Evolutionary conservation across 1,284 basidiomycete species (phyloP), one percentile per base, ranked within the genome.

Genomic region (Apiotrichum mycotoxinovorans): DNA sequence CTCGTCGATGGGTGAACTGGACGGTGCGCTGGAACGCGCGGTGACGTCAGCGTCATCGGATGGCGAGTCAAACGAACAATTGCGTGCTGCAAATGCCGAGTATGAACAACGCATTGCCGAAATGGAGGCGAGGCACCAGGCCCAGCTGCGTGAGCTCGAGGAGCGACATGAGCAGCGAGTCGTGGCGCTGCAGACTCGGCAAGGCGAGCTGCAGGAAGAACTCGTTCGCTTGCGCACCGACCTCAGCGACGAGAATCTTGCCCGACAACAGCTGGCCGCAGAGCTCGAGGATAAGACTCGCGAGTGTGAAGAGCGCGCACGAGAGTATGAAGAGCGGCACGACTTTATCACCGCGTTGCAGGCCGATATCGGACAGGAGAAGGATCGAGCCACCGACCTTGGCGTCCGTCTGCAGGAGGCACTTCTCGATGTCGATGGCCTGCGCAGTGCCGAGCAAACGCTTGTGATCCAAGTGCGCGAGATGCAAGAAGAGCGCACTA

Each of bases 11-110:
- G 73, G 82, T 0, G 85, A 85, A 3, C 89, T 92, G 66, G 89
- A 91, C 65, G 82, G 84, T 58, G 85, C 91, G 64, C 87, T 87
- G 17, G 88, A 90, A 68, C 82, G 85, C 45, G 87, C 88, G 56
- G 52, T 58, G 34, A 43, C 48, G 10, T 35, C 50, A 5, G 42
- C 54, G 2, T 27, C 46, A 23, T 48, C 27, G 18, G 25, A 44
- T 0, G 47, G 43, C 1, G 52, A 46, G 23, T 45, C 47, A 27
- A 34, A 51, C 2, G 57, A 47, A 45, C 27, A 23, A 26, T 45
- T 58, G 20, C 53, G 58, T 48, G 25, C 56, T 7, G 61, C 62
- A 22, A 61, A 62, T 23, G 60, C 51, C 2, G 66, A 66, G 30
- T 62, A 69, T 15, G 61, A 66, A 43, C 51, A 57, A 27, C 64